Evolutionary conservation across 2,329 filamentous ascomycete genomes (phyloP).

Genomic region (Colletotrichum spaethianum): DNA sequence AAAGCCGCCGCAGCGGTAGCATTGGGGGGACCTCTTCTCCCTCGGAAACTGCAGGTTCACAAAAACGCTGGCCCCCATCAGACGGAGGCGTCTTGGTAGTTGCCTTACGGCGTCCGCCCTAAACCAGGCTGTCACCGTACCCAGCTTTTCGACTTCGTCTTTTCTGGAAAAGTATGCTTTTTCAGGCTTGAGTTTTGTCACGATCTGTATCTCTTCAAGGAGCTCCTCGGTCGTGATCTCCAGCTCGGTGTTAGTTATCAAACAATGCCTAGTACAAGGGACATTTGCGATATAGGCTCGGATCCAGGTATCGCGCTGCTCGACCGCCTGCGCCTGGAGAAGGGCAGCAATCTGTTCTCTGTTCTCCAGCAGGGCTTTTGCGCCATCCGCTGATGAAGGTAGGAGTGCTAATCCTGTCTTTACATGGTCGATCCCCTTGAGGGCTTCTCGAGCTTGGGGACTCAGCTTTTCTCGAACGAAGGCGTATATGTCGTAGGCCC

Average conservation of each 20-base stretch:
- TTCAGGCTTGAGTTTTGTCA: too few relatives aligned
- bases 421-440: conserved; percentile 1
- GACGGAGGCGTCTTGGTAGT: conserved; percentile 13
- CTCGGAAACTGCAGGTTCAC: conserved; percentile 11
- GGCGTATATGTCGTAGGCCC: not conserved
- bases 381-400: not conserved
- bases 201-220: not conserved
- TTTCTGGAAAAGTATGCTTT: conserved; percentile 14
- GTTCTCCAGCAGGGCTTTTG: conserved; percentile 1
- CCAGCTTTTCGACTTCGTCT: conserved; percentile 7
- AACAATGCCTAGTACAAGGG: too few relatives aligned
- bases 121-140: too few relatives aligned
- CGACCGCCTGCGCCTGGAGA: not conserved
- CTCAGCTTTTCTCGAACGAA: conserved; percentile 4
- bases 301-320: conserved; percentile 1
- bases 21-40: conserved; percentile 10
- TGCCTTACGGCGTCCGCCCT: conserved; percentile 10
- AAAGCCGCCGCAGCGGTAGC: conserved; percentile 4
- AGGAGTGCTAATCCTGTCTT: conserved; percentile 18
- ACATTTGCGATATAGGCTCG: not conserved
- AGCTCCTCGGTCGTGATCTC: conserved; percentile 6
- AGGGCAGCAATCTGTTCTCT: conserved; percentile 3
- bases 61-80: conserved; percentile 13
- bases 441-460: not conserved
- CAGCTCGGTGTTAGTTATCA: not conserved